Percentiles rank a stretch among this genome's conserved stretches.
phyloP scores from a whole-genome alignment of 345 rosid genomes.

The Eucalyptus erythrocorys region DNA sequence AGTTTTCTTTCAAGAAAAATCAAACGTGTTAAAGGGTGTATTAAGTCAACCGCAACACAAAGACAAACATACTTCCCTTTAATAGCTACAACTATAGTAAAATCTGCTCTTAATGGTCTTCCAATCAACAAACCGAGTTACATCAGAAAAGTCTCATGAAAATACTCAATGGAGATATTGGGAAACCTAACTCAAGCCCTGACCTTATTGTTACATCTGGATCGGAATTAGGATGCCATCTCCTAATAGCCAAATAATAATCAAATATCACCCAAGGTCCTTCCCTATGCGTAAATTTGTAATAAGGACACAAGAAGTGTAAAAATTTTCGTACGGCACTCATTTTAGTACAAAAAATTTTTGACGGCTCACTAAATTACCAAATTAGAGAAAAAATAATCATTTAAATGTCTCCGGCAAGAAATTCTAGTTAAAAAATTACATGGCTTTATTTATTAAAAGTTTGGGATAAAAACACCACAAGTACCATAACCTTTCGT shows the following conservation, averaged over 20 bases:
- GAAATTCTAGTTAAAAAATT: no score
- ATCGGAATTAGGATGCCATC: not conserved
- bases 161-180: not conserved
- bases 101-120: not conserved
- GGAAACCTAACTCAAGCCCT: accelerated
- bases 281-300: not conserved
- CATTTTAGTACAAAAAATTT: not conserved
- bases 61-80: not conserved
- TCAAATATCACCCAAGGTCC: not conserved
- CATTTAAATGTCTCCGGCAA: not conserved
- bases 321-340: accelerated
- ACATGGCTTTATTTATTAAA: no score
- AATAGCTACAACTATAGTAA: not conserved
- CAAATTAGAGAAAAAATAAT: no score
- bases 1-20: not conserved
- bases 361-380: accelerated
- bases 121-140: not conserved
- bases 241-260: not conserved
- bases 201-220: not conserved
- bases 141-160: not conserved
- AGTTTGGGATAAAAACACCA: no score
- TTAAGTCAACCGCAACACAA: not conserved
- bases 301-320: not conserved
- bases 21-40: not conserved
- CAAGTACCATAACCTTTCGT: no score